These are phyloP conservation scores for Rhizopogon vesiculosus DNA, from an alignment of 768 basidiomycete species.

Conservation along the genomic window DNA sequence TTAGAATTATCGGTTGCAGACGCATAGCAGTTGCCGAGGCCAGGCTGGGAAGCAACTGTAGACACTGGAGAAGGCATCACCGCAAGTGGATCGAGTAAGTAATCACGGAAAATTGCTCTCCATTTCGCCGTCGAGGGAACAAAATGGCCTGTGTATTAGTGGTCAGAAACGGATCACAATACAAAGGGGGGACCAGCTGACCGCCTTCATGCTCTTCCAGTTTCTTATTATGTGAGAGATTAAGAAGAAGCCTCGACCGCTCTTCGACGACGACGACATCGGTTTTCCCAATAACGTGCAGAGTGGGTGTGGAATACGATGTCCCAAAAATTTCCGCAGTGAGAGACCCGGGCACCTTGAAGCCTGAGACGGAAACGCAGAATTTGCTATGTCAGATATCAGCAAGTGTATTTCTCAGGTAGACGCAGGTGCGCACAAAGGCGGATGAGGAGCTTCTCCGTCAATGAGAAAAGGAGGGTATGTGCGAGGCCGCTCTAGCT, in stretches of 20 bases:
- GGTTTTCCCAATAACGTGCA: slow-evolving; percentile 74
- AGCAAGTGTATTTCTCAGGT: neutral
- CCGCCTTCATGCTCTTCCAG: slow-evolving; percentile 81
- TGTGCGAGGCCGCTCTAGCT: slow-evolving; percentile 50
- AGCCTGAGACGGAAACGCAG: slow-evolving; percentile 74
- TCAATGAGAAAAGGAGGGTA: slow-evolving; percentile 60
- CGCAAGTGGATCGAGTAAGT: slow-evolving; percentile 49
- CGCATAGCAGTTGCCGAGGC: neutral
- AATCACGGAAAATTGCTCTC: slow-evolving; percentile 70
- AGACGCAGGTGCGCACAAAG: slow-evolving; percentile 46
- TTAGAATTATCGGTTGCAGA: neutral
- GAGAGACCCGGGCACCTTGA: slow-evolving; percentile 45
- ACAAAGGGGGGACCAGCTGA: slow-evolving; percentile 28
- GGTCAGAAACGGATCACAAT: neutral
- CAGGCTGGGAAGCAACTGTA: slow-evolving; percentile 28
- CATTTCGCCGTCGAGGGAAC: slow-evolving; percentile 75
- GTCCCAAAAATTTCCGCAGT: slow-evolving; percentile 44
- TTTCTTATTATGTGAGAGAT: slow-evolving; percentile 49
- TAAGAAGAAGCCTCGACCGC: slow-evolving; percentile 54
- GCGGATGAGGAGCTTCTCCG: slow-evolving; percentile 64
- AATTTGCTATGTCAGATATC: slow-evolving; percentile 45
- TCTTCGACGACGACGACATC: slow-evolving; percentile 75
- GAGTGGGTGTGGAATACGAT: slow-evolving; percentile 61
- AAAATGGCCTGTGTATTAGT: slow-evolving; percentile 59
- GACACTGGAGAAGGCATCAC: slow-evolving; percentile 41